These are phyloP conservation scores for Exophiala viscosa DNA, from an alignment of 2,329 filamentous ascomycete species.

Conservation along the genomic window DNA sequence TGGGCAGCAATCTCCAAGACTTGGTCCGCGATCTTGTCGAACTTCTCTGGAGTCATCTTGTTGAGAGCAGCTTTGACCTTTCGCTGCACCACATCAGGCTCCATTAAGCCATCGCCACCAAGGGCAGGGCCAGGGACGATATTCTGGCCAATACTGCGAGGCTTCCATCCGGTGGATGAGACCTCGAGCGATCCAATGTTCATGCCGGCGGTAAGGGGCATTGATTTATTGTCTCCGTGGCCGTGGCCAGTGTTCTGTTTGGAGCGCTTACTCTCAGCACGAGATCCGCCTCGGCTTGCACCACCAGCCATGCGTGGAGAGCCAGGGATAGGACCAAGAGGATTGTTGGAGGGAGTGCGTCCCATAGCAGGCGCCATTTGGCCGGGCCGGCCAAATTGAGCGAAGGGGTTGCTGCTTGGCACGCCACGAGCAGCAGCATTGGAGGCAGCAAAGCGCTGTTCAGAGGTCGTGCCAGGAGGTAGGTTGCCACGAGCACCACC, in stretches of 20 bases:
- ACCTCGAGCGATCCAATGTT: slow-evolving; percentile 75
- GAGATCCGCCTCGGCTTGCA: slow-evolving; percentile 56
- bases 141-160: slow-evolving; percentile 60
- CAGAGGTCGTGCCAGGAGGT: slow-evolving; percentile 72
- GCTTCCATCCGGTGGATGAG: slow-evolving; percentile 83
- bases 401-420: slow-evolving; percentile 52
- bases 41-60: slow-evolving; percentile 99
- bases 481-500: slow-evolving; percentile 54
- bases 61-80: slow-evolving; percentile 98
- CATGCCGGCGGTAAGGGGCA: slow-evolving; percentile 83
- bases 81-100: slow-evolving; percentile 90
- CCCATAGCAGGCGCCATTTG: slow-evolving; percentile 59
- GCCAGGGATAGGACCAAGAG: slow-evolving; percentile 59
- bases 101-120: slow-evolving; percentile 60
- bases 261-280: slow-evolving; percentile 47
- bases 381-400: slow-evolving; percentile 59
- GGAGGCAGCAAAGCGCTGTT: slow-evolving; percentile 68
- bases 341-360: slow-evolving; percentile 53
- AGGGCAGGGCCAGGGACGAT: slow-evolving; percentile 45
- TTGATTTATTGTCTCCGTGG: slow-evolving; percentile 71
- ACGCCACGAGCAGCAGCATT: slow-evolving; percentile 44
- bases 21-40: slow-evolving; percentile 90
- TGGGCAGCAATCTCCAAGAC: slow-evolving; percentile 89
- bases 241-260: slow-evolving; percentile 55
- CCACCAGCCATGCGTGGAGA: slow-evolving; percentile 64